Conservation (phyloP, 169 alveolate species). For the Cryptosporidium muris region DNA sequence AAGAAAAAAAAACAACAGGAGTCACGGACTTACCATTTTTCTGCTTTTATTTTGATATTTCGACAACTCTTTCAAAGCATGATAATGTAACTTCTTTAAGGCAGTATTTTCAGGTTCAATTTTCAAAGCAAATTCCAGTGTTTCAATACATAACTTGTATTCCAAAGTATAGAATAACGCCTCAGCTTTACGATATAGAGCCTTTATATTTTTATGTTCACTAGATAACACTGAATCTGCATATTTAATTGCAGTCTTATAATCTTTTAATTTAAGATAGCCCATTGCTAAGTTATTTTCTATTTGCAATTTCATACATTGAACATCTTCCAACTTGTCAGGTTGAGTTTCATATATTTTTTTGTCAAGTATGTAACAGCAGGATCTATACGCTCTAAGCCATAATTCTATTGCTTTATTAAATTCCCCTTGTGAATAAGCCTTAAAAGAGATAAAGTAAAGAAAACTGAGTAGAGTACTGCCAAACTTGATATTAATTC, state of each 20-base stretch:
- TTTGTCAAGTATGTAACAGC: constrained; percentile 39
- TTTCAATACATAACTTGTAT: constrained; percentile 37
- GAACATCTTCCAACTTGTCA: constrained; percentile 28
- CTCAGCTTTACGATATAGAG: constrained; percentile 50
- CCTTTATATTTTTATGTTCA: constrained; percentile 39
- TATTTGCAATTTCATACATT: constrained; percentile 34
- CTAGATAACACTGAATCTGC: constrained; percentile 26
- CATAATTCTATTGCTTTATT: constrained; percentile 62
- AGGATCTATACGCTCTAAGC: constrained; percentile 71
- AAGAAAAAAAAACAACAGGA: too few species aligned
- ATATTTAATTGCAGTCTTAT: constrained; percentile 32
- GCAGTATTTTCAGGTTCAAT: constrained; percentile 37
- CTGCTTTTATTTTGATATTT: constrained; percentile 26
- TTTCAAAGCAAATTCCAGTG: constrained; percentile 29
- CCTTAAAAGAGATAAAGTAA: constrained; percentile 1
- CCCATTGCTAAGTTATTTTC: constrained; percentile 57
- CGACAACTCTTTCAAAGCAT: constrained; percentile 21
- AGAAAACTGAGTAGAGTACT: not conserved
- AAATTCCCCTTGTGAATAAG: constrained; percentile 24
- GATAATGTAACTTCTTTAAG: constrained; percentile 26
- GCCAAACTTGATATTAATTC: not conserved
- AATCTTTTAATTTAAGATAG: constrained; percentile 40
- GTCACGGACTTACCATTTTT: constrained; percentile 49
- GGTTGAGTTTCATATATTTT: constrained; percentile 34
- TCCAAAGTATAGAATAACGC: constrained; percentile 46